Evolutionary conservation across 441 rosid species (phyloP), one percentile per base, ranked within the genome.

Genomic region (Lagerstroemia fauriei): DNA sequence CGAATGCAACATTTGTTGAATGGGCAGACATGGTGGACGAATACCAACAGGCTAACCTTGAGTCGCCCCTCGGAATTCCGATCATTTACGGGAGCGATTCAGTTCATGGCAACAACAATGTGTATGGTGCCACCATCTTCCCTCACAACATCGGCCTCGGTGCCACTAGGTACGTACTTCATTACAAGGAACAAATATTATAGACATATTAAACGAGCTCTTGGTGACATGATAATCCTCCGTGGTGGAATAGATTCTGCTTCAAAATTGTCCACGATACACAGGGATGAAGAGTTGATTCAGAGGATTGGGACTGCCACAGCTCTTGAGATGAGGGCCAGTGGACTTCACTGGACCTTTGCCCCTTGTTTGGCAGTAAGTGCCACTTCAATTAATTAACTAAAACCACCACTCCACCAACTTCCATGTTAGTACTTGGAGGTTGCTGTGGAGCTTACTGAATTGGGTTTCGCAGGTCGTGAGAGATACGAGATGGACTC

Each of bases 401-500:
- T 50, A 10, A 50, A 10, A 10, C 17, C 53, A 9, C 53, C 53
- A 8, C 73, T 16, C 82, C 7, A 20, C 61, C 61, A 16, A 20
- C 5, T 56, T 56, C 24, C 24, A 11, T 4, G 22, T 4, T 17
- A 56, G 20, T 56, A 56, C 7, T 20, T 56, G 6, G 18, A 56
- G 76, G 18, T 82, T 50, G 53, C 9, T 50, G 53, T 9, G 53
- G 17, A 50, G 1, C 17, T 50, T 50, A 9, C 53, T 50, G 53
- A 9, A 50, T 11, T 18, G 25, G 24, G 77, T 63, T 84, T 79
- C 71, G 44, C 86, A 94, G 99, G 94, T 93, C 1, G 83, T 88
- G 87, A 89, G 83, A 85, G 98, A 94, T 89, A 92, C 95, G 7
- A 89, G 98, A 82, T 94, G 98, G 97, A 98, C 96, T 68, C 82